Conservation (phyloP, 805 yeast genomes). For the Lipomyces lipofer region DNA sequence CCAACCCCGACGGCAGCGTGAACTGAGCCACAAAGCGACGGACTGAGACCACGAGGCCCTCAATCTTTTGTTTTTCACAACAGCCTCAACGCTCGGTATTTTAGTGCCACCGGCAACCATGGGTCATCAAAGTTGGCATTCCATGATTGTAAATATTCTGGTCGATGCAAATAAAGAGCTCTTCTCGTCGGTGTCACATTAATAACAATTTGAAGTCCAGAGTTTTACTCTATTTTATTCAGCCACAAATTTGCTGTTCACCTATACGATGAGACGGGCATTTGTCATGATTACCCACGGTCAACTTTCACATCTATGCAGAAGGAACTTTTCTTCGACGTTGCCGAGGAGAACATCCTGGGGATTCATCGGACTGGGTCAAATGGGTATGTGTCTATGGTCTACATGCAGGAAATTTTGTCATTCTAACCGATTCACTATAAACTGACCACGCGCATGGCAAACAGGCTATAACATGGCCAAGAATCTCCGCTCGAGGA, state of each 20-base stretch:
- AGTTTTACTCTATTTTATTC: neutral
- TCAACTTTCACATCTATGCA: neutral
- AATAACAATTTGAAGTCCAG: neutral
- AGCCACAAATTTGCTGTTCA: neutral
- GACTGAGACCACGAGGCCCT: neutral
- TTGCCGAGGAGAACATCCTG: neutral
- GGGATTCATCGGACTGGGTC: constrained; percentile 3
- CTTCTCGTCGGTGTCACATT: neutral
- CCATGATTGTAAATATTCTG: neutral
- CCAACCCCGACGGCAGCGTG: no score
- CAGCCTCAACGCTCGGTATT: neutral
- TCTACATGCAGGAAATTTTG: neutral
- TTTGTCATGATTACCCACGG: neutral
- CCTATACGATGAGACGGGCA: neutral
- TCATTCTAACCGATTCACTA: neutral
- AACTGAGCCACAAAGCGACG: no score
- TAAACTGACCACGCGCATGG: neutral
- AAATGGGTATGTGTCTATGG: constrained; percentile 1
- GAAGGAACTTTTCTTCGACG: constrained; percentile 1
- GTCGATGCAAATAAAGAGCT: neutral
- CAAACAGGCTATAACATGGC: constrained; percentile 1
- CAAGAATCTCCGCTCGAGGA: neutral
- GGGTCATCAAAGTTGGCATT: neutral
- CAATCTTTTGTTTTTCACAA: neutral
- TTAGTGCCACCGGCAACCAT: neutral